Percentiles rank a stretch among this genome's conserved stretches.
Conservation (phyloP, 129 eudicot genomes). For the Helichrysum umbraculigerum region DNA sequence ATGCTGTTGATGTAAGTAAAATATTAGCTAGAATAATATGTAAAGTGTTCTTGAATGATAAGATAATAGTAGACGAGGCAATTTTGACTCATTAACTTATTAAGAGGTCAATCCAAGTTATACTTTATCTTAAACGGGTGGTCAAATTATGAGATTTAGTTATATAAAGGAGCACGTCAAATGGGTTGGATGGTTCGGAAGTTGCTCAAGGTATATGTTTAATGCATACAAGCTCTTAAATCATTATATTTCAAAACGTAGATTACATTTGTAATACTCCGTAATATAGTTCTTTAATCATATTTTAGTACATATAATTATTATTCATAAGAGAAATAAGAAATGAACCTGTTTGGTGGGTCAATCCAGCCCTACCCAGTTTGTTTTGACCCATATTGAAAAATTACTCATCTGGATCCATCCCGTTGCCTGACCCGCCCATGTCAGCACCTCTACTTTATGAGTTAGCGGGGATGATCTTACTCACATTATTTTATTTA, state of each 20-base stretch:
- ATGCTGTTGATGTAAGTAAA: slow-evolving; percentile 45
- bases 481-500: too few species aligned
- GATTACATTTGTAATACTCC: neutral
- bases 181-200: neutral
- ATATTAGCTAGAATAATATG: slow-evolving; percentile 2
- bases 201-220: neutral
- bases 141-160: neutral
- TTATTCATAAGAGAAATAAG: neutral
- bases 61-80: neutral
- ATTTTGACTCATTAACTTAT: neutral
- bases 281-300: neutral
- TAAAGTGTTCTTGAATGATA: slow-evolving; percentile 1
- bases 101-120: neutral
- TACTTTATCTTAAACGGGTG: neutral
- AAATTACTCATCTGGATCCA: too few species aligned
- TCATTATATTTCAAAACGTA: neutral
- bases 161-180: neutral
- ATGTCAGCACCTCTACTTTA: neutral
- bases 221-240: neutral
- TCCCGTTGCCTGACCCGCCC: neutral
- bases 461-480: neutral
- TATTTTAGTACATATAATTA: neutral
- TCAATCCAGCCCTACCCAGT: neutral
- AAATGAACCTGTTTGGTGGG: neutral
- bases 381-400: too few species aligned